A percentile compares a stretch with the other conserved stretches of the same genome.
Conservation (phyloP, 2,329 filamentous ascomycete species). For the Epichloe coenophiala region DNA sequence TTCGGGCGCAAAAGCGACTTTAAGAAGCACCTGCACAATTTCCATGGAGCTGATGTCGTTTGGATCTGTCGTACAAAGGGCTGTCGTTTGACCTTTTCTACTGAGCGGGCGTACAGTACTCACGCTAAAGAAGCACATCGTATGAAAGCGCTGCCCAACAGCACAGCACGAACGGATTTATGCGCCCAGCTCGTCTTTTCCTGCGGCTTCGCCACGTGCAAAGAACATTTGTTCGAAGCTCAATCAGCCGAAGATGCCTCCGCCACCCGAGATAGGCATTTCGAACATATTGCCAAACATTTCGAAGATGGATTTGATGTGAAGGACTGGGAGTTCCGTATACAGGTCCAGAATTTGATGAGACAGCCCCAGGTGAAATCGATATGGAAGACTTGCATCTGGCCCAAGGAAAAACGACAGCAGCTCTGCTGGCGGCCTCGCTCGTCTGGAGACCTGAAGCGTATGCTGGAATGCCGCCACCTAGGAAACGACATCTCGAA, state of each 20-base stretch:
- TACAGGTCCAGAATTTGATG: constrained; percentile 30
- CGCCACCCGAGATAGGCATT: constrained; percentile 27
- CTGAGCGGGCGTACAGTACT: constrained; percentile 30
- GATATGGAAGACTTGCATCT: constrained; percentile 31
- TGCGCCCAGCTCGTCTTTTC: constrained; percentile 31
- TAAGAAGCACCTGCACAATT: constrained; percentile 35
- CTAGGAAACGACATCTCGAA: constrained; percentile 26
- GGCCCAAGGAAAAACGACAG: constrained; percentile 29
- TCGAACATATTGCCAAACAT: constrained; percentile 33
- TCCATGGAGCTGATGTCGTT: constrained; percentile 28
- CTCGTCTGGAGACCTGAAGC: constrained; percentile 29
- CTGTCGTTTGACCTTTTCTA: constrained; percentile 30
- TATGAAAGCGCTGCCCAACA: constrained; percentile 27
- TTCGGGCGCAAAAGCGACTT: constrained; percentile 34
- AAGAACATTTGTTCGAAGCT: constrained; percentile 29
- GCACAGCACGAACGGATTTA: constrained; percentile 26
- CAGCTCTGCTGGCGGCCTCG: constrained; percentile 27
- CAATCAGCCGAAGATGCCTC: constrained; percentile 21
- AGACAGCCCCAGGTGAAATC: constrained; percentile 29
- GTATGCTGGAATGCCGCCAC: constrained; percentile 31
- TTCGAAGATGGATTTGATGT: constrained; percentile 30
- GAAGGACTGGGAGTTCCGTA: constrained; percentile 29
- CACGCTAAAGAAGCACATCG: constrained; percentile 30
- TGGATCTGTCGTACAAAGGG: constrained; percentile 30
- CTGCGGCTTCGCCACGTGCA: constrained; percentile 29